phyloP scores from a whole-genome alignment of 495 filamentous ascomycete species.

The Xylaria nigripes region DNA sequence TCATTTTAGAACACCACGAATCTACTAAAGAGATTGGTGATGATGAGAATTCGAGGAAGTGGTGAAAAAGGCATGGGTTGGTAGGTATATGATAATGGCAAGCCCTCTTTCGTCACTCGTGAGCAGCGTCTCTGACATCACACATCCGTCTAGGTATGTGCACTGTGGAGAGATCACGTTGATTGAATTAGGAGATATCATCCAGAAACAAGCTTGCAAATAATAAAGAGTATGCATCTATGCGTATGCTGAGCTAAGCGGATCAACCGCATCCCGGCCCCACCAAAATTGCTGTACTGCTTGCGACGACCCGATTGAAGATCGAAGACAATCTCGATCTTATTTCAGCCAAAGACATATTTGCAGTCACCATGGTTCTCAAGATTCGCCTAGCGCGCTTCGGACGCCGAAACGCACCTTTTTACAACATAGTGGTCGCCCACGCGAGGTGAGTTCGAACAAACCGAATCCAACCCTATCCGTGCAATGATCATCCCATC shows the following conservation, averaged over 20 bases:
- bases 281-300: conserved; percentile 26
- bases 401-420: conserved; percentile 72
- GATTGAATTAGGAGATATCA: too few relatives aligned
- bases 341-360: too few relatives aligned
- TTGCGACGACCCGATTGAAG: too few relatives aligned
- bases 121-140: not conserved
- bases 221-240: not conserved
- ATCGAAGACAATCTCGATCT: too few relatives aligned
- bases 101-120: not conserved
- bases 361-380: conserved; percentile 71
- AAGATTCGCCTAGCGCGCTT: conserved; percentile 91
- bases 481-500: not conserved
- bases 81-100: not conserved
- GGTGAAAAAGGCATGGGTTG: not conserved
- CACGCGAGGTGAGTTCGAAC: conserved; percentile 72
- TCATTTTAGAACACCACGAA: conserved; percentile 25
- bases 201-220: not conserved
- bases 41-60: not conserved
- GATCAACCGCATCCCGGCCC: conserved; percentile 25
- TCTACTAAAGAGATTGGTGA: not conserved
- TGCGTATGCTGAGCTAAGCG: conserved; percentile 1
- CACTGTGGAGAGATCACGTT: too few relatives aligned
- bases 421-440: conserved; percentile 95
- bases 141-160: too few relatives aligned
- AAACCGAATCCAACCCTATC: not conserved